These are phyloP conservation scores for Iris pallida DNA, from an alignment of 116 monocot species.

Conservation along the genomic window DNA sequence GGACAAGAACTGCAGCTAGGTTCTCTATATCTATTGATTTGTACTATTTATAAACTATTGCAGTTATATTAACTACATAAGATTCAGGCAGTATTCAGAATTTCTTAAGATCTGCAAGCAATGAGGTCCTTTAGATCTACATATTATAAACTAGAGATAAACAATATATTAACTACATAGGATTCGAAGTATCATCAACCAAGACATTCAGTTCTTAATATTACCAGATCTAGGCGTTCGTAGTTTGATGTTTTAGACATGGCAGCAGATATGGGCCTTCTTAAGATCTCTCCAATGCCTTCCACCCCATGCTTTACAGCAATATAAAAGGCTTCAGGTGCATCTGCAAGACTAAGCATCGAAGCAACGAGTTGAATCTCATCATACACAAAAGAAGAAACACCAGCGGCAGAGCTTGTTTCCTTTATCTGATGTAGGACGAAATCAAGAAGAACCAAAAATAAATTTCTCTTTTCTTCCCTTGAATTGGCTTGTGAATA, in stretches of 20 bases:
- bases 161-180: too few species aligned
- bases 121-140: too few species aligned
- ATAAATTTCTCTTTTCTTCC: constrained; percentile 84
- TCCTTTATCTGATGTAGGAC: constrained; percentile 73
- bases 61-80: too few species aligned
- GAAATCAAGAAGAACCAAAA: constrained; percentile 81
- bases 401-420: constrained; percentile 42
- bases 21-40: too few species aligned
- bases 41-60: too few species aligned
- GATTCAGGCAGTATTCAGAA: too few species aligned
- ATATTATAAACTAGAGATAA: too few species aligned
- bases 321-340: constrained; percentile 87
- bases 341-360: constrained; percentile 73
- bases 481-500: constrained; percentile 79
- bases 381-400: constrained; percentile 46
- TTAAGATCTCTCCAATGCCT: constrained; percentile 77
- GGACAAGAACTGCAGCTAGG: too few species aligned
- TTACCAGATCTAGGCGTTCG: constrained; percentile 70
- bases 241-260: constrained; percentile 56
- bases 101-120: too few species aligned
- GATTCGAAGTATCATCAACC: not conserved
- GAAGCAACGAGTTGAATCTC: constrained; percentile 69
- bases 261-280: constrained; percentile 52
- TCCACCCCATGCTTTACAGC: constrained; percentile 84
- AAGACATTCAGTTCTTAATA: not conserved